Evolutionary conservation across 1,284 basidiomycete species (phyloP).

Genomic region (Schizophyllum commune): DNA sequence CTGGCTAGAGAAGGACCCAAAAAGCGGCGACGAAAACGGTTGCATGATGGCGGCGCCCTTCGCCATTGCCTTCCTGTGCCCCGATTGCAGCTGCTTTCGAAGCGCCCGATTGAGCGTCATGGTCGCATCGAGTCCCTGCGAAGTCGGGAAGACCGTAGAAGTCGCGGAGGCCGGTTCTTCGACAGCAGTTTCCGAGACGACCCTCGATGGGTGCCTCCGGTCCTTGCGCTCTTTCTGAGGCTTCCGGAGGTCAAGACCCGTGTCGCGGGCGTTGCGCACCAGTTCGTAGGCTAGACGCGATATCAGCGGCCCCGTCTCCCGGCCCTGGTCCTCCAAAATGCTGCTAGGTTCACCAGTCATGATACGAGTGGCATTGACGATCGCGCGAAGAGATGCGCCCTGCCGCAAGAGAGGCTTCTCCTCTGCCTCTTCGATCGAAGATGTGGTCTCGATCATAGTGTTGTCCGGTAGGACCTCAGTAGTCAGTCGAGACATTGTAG

Average conservation of each 20-base stretch:
- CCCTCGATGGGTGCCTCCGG: slow-evolving; percentile 28
- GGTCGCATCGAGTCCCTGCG: slow-evolving; percentile 34
- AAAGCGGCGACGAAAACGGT: slow-evolving; percentile 3
- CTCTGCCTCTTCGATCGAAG: slow-evolving; percentile 21
- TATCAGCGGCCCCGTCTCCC: slow-evolving; percentile 54
- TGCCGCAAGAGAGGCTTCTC: slow-evolving; percentile 33
- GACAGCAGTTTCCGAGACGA: slow-evolving; percentile 9
- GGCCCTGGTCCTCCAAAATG: slow-evolving; percentile 62
- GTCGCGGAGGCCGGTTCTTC: slow-evolving; percentile 30
- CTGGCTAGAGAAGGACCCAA: neutral
- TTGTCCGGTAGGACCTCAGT: slow-evolving; percentile 38
- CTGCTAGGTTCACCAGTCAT: slow-evolving; percentile 78
- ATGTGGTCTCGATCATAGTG: slow-evolving; percentile 24
- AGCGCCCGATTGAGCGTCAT: slow-evolving; percentile 34
- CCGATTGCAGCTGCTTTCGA: neutral
- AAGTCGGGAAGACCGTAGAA: slow-evolving; percentile 25
- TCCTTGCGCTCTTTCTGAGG: slow-evolving; percentile 27
- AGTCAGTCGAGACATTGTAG: slow-evolving; percentile 27
- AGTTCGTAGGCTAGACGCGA: slow-evolving; percentile 64
- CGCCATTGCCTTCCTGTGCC: neutral
- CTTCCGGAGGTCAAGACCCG: slow-evolving; percentile 50
- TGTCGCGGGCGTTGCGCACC: slow-evolving; percentile 66
- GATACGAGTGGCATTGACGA: slow-evolving; percentile 80
- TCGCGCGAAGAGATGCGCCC: slow-evolving; percentile 63
- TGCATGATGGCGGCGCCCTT: neutral